These are phyloP conservation scores for Penicillium sp. DNA, from an alignment of 2,329 filamentous ascomycete genomes.

Conservation along the genomic window DNA sequence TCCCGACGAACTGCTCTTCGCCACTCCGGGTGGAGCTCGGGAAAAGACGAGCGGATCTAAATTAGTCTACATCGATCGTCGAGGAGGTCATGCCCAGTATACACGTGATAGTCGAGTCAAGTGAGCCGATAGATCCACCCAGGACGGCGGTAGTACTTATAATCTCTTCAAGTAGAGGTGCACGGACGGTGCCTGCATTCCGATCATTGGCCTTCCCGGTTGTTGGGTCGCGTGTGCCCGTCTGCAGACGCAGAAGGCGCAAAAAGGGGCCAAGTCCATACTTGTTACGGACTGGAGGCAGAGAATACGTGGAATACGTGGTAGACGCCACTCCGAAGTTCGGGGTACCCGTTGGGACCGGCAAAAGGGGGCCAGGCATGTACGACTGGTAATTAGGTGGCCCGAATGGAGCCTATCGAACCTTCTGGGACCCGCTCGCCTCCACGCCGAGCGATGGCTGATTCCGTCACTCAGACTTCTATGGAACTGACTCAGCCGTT, in stretches of 20 bases:
- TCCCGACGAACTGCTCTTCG: neutral
- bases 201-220: conserved; percentile 11
- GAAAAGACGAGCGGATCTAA: neutral
- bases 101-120: neutral
- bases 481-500: conserved; percentile 21
- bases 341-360: neutral
- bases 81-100: neutral
- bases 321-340: conserved; percentile 8
- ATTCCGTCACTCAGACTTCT: conserved; percentile 21
- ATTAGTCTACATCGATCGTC: neutral
- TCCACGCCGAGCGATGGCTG: conserved; percentile 14
- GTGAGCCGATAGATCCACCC: neutral
- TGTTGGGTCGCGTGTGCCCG: conserved; percentile 5
- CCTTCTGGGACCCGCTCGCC: conserved; percentile 22
- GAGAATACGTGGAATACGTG: neutral
- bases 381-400: neutral
- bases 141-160: neutral
- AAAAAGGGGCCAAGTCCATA: conserved; percentile 5
- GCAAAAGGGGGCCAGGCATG: neutral
- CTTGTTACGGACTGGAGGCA: neutral
- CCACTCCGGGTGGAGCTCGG: neutral
- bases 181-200: conserved; percentile 13
- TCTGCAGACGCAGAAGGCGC: conserved; percentile 10
- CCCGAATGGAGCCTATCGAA: conserved; percentile 15
- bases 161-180: neutral